Base-by-base conservation (phyloP, 192 early-diverging fungal species). In the Dispira parvispora region DNA sequence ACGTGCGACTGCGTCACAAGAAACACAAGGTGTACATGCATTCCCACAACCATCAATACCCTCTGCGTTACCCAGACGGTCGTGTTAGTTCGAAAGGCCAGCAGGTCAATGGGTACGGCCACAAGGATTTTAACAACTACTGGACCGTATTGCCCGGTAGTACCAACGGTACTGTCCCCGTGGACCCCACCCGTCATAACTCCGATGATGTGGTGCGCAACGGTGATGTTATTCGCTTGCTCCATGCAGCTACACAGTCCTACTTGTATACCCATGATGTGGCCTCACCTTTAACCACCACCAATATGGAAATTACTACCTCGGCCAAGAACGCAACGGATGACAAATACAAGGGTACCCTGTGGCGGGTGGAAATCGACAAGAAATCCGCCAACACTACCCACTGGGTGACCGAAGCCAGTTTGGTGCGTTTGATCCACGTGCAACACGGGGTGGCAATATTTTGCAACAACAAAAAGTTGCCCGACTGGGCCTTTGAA, bases 401-500 rank as follows among this genome's bases (percentile, higher is more conserved):
- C 62, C 28, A 50, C 49, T 53, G 28, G 52, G 20, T 26, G 43
- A 70, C 53, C 26, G 44, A 38, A 2, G 49, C 62, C 10, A 63
- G 61, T 20, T 32, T 63, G 21, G 13, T 74, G 0, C 69, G 77
- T 43, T 26, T 72, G 13, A 72, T 89, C 64, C 80, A 75, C 57
- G 46, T 74, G 74, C 46, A 80, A 76, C 75, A 72, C 56, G 79
- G 83, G n/a, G 93, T 98, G 25, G 88, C 82, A 2, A 65, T 96
- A 43, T 86, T 84, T 75, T 87, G 88, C 18, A 84, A 89, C 65
- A 64, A 70, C 43, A 71, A 82, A 49, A 46, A 69, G 50, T 79
- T 98, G 20, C 96, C 96, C 14, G 88, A 85, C 5, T 99, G 96
- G 96, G 96, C 82, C 2, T 86, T 82, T 62, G 76, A 69, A 27